A percentile compares a stretch with the other conserved stretches of the same genome.
Evolutionary conservation across 1,284 basidiomycete genomes (phyloP).

Genomic region (Ustilago shanxiensis): DNA sequence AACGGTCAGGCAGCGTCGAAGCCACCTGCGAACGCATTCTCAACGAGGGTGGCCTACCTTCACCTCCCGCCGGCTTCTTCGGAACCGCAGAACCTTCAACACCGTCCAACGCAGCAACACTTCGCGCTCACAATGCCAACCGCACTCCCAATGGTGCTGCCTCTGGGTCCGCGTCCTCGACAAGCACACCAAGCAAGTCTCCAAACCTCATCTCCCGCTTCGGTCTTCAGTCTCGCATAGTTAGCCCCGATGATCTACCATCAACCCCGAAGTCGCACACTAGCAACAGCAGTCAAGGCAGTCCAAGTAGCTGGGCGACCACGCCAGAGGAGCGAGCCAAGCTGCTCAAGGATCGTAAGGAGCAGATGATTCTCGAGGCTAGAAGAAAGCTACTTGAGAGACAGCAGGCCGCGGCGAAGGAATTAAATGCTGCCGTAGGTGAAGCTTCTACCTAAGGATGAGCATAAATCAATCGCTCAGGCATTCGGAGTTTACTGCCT

Average conservation of each 20-base stretch:
- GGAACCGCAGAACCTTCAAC: slow-evolving; percentile 33
- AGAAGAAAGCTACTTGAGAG: slow-evolving; percentile 45
- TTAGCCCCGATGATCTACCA: slow-evolving; percentile 6
- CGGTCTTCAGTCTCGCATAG: slow-evolving; percentile 44
- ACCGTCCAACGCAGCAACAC: slow-evolving; percentile 17
- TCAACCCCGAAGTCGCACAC: slow-evolving; percentile 21
- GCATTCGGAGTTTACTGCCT: background rate
- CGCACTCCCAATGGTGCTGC: slow-evolving; percentile 24
- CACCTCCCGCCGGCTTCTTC: slow-evolving; percentile 53
- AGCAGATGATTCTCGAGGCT: slow-evolving; percentile 53
- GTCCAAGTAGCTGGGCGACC: slow-evolving; percentile 46
- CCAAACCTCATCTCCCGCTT: slow-evolving; percentile 55
- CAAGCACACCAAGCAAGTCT: slow-evolving; percentile 33
- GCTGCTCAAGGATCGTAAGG: slow-evolving; percentile 53
- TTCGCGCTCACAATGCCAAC: slow-evolving; percentile 29
- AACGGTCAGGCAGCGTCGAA: slow-evolving; percentile 57
- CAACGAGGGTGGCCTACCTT: slow-evolving; percentile 61
- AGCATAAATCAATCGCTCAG: too few species aligned
- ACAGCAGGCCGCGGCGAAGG: slow-evolving; percentile 21
- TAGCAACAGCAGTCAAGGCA: slow-evolving; percentile 30
- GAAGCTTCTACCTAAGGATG: background rate
- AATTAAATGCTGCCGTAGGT: background rate
- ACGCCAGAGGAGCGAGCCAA: slow-evolving; percentile 45
- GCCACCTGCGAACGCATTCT: slow-evolving; percentile 63
- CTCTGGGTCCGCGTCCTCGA: slow-evolving; percentile 14